Base-by-base conservation (phyloP, 2,329 filamentous ascomycete genomes). In the Diaporthe capsici region DNA sequence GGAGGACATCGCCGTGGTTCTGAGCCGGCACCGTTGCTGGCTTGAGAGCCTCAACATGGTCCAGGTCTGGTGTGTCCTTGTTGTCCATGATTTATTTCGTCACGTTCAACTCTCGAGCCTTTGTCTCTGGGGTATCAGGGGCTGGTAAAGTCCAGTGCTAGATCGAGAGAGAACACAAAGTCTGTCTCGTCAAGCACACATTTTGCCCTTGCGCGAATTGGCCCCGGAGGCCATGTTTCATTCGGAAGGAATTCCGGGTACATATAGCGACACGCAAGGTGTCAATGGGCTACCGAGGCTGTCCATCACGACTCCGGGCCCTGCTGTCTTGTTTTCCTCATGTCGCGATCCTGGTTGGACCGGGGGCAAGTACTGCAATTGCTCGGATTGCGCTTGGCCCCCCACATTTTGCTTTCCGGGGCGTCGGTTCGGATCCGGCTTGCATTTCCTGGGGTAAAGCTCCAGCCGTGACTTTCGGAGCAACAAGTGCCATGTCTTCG, bases 381-480 rank as follows among this genome's bases (percentile, higher is more conserved):
- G 42, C n/a, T 47, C n/a, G 39, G 39, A 65, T 47, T 28, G 7
- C 13, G 1, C 60, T 7, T 65, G 60, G 4, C 60, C 58, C 60
- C 25, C 60, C 60, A 65, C 60, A 31, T 47, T 65, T 47, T 65
- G 8, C 15, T 47, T 31, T 47, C 60, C 17, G 60, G 60, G 60
- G 39, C n/a, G 12, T 65, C 42, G 61, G 61, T 34, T 65, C 61
- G 61, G 61, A 34, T 28, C 28, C 9, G 61, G 61, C 61, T n/a
- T 49, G 42, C 28, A 65, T 34, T 65, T 65, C 31, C 61, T 65
- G 61, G 61, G 61, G 42, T 65, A 65, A 31, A 47, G 25, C n/a
- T 25, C 25, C 15, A 31, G 10, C 20, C 31, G 9, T 1, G 8
- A 44, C 9, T 22, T 47, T 65, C 39, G 60, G 42, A 34, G n/a